phyloP scores from a whole-genome alignment of 805 yeast genomes.

The Kregervanrija pseudodelftensis region DNA sequence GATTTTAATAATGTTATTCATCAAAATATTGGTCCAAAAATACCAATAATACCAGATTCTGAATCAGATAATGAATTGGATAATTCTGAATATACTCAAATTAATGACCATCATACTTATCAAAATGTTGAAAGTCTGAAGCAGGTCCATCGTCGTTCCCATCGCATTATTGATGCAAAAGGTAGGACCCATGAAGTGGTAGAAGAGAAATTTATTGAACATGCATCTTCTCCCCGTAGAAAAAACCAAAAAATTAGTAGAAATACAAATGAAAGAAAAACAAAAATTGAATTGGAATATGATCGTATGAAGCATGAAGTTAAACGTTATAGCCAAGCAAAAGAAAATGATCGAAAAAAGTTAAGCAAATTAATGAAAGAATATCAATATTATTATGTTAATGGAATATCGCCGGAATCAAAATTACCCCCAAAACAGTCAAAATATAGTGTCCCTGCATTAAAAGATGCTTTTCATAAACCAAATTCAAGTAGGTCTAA shows the following conservation, averaged over 20 bases:
- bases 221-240: too few relatives aligned
- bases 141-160: too few relatives aligned
- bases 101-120: too few relatives aligned
- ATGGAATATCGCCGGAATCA: conserved; percentile 1
- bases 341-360: conserved; percentile 4
- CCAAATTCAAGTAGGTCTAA: too few relatives aligned
- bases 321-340: conserved; percentile 2
- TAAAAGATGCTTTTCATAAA: too few relatives aligned
- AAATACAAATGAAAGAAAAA: background rate
- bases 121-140: too few relatives aligned
- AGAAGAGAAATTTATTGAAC: too few relatives aligned
- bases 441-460: background rate
- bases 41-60: conserved; percentile 4
- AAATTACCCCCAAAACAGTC: background rate
- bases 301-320: conserved; percentile 4
- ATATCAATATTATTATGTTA: conserved; percentile 10
- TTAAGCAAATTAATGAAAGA: conserved; percentile 4
- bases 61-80: background rate
- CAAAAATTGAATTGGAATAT: conserved; percentile 7
- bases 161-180: too few relatives aligned
- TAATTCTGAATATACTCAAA: too few relatives aligned
- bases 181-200: too few relatives aligned
- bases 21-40: background rate
- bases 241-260: too few relatives aligned
- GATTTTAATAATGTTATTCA: too few relatives aligned